Evolutionary conservation across 352 stramenopile species (phyloP), one percentile per base, ranked within the genome.

Genomic region (Phytopythium vexans): DNA sequence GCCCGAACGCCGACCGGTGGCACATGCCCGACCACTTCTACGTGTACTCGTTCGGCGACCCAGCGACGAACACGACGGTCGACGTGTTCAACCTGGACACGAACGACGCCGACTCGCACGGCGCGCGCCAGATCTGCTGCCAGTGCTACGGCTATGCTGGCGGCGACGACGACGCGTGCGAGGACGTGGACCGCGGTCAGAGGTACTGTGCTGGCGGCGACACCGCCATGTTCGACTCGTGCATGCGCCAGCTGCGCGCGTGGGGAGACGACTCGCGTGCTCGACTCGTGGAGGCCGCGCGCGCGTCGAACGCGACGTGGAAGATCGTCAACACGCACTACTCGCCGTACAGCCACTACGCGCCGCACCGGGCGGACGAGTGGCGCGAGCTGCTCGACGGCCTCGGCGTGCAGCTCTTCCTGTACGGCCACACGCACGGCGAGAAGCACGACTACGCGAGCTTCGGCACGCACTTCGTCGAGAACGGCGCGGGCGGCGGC

Each of bases 51-150:
- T 69, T 95, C 40, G 60, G 69, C 15, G 74, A 89, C 46, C 64
- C 79, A 11, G 60, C 41, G 14, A 77, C 67, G 10, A 78, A 77
- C 44, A 65, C 92, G 43, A 88, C 64, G 12, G 82, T 95, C 49
- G 85, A 95, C 47, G 86, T 95, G 33, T 95, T 92, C 51, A 95
- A 92, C 54, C 38, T 95, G 11, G 83, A 95, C 61, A 92, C 80
- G 46, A 95, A 89, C 58, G 75, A 86, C 42, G 80, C 80, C 0
- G 76, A 89, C 35, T 65, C 66, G 2, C 79, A 89, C 15, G 79
- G 76, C 16, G 70, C 70, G 0, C 73, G 78, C 37, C 75, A 92
- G 48, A 87, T 92, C 47, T 92, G 82, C 45, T 90, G 82, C 52
- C 82, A 92, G 56, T 92, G 82, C 56, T 92, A 89, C 52, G 80